phyloP scores from a whole-genome alignment of 106 monocot genomes.

The Amphibolis antarctica region DNA sequence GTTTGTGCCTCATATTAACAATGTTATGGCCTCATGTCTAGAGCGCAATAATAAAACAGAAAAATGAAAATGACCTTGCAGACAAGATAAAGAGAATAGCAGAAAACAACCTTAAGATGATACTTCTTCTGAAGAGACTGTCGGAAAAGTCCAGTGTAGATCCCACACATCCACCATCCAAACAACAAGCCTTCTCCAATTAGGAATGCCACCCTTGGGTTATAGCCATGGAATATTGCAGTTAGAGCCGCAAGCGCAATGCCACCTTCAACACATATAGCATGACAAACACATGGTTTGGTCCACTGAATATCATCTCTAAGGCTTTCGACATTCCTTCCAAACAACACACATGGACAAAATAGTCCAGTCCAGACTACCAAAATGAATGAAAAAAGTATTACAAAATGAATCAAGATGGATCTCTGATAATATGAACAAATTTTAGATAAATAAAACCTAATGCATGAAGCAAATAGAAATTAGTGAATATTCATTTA shows the following conservation, averaged over 20 bases:
- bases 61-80: not conserved
- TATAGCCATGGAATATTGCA: conserved; percentile 72
- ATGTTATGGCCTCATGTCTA: not conserved
- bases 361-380: conserved; percentile 78
- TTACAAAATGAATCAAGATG: not conserved
- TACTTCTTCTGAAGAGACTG: conserved; percentile 90
- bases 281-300: conserved; percentile 73
- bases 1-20: not conserved
- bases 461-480: not conserved
- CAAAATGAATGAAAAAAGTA: not conserved
- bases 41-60: not conserved
- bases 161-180: conserved; percentile 93
- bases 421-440: not conserved
- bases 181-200: conserved; percentile 79
- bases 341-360: conserved; percentile 91
- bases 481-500: too few species aligned
- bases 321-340: conserved; percentile 74
- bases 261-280: conserved; percentile 85
- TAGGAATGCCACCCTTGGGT: conserved; percentile 70
- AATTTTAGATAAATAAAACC: not conserved
- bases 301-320: conserved; percentile 74
- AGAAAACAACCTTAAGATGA: conserved; percentile 61
- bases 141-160: conserved; percentile 69
- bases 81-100: not conserved
- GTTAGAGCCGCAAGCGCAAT: conserved; percentile 67